phyloP scores from a whole-genome alignment of 257 asterid genomes.

The Prunella vulgaris region DNA sequence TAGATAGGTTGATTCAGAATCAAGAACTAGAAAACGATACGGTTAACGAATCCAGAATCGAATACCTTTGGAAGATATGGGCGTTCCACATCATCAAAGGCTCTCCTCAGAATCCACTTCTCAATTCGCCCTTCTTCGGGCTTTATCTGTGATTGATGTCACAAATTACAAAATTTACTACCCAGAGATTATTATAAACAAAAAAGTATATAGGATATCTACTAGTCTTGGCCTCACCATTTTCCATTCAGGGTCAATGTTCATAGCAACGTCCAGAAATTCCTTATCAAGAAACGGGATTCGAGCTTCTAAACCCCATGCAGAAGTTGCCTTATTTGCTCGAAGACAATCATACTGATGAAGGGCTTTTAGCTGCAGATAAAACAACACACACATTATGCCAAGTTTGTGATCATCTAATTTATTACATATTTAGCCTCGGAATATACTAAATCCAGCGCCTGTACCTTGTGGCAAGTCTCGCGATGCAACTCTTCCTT shows the following conservation, averaged over 20 bases:
- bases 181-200: not conserved
- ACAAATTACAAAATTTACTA: conserved; percentile 2
- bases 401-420: not conserved
- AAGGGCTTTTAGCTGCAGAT: conserved; percentile 81
- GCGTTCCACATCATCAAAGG: conserved; percentile 80
- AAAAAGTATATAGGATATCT: not conserved
- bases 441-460: not conserved
- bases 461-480: conserved; percentile 77
- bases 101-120: conserved; percentile 94
- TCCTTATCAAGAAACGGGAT: conserved; percentile 91
- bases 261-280: conserved; percentile 83
- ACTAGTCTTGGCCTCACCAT: conserved; percentile 41
- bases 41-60: not conserved
- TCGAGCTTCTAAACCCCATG: conserved; percentile 98
- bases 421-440: not conserved
- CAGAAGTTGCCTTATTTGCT: conserved; percentile 95
- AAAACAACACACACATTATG: not conserved
- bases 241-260: conserved; percentile 87
- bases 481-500: conserved; percentile 87
- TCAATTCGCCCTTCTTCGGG: conserved; percentile 71
- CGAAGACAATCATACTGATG: conserved; percentile 92
- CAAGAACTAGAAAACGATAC: not conserved
- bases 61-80: conserved; percentile 95
- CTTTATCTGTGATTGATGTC: conserved; percentile 48
- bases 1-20: conserved; percentile 7